These are phyloP conservation scores for Schizophyllum commune DNA, from an alignment of 1,284 basidiomycete species.

Conservation along the genomic window DNA sequence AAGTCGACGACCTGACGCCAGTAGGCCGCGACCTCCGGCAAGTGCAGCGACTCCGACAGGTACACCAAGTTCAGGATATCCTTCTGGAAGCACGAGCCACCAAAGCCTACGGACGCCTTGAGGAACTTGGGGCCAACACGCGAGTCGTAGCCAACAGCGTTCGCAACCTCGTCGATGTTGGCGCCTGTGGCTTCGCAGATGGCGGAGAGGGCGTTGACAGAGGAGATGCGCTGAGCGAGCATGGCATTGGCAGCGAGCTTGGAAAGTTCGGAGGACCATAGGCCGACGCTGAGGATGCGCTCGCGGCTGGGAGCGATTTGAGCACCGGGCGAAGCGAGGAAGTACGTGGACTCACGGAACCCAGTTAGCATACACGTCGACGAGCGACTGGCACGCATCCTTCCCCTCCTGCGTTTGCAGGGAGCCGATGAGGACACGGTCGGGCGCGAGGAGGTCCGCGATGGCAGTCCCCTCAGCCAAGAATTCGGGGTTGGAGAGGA, in stretches of 20 bases:
- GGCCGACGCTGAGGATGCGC: conserved; percentile 87
- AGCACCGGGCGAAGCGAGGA: not conserved
- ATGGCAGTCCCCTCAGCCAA: conserved; percentile 98
- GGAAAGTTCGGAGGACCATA: conserved; percentile 98
- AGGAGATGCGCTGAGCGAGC: conserved; percentile 97
- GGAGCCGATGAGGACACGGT: conserved; percentile 96
- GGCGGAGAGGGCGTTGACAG: conserved; percentile 95
- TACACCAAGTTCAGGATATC: conserved; percentile 99
- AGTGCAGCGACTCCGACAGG: conserved; percentile 86
- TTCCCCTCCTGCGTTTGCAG: conserved; percentile 84
- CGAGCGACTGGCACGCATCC: conserved; percentile 71
- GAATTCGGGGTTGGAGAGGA: conserved; percentile 99
- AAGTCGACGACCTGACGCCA: conserved; percentile 94
- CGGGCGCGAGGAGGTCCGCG: conserved; percentile 78
- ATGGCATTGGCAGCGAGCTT: conserved; percentile 99
- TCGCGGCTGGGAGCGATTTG: conserved; percentile 29
- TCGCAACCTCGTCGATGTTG: conserved; percentile 96
- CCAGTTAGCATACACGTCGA: conserved; percentile 91
- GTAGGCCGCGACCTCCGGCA: conserved; percentile 97
- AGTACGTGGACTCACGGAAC: conserved; percentile 58
- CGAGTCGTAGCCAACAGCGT: conserved; percentile 89
- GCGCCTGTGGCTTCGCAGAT: conserved; percentile 99
- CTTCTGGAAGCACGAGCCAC: conserved; percentile 99
- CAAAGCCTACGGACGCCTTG: conserved; percentile 93
- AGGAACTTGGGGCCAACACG: conserved; percentile 96